Conservation (phyloP, 2,329 filamentous ascomycete genomes). For the Aspergillus intermedius region DNA sequence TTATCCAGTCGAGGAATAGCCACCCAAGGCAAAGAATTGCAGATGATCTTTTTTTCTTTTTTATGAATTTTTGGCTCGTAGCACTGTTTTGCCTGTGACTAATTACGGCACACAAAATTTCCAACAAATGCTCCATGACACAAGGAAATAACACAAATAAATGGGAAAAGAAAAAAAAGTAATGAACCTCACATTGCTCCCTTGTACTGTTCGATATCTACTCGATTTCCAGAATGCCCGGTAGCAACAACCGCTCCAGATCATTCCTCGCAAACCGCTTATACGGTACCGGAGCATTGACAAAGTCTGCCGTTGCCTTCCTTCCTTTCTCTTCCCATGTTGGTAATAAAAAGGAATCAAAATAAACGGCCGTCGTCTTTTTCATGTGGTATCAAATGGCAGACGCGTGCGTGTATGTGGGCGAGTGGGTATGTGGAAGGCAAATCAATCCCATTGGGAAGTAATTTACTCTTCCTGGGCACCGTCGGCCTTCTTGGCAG, state of each 20-base stretch:
- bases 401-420: conserved; percentile 7
- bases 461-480: conserved; percentile 24
- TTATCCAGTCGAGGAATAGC: too few species aligned
- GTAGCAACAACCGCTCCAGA: background rate
- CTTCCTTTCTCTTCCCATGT: background rate
- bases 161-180: background rate
- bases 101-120: conserved; percentile 12
- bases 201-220: conserved; percentile 1
- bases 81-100: conserved; percentile 1
- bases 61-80: conserved; percentile 1
- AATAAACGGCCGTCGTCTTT: conserved; percentile 6
- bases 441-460: background rate
- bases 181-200: conserved; percentile 1
- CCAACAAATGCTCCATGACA: background rate
- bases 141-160: background rate
- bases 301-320: background rate
- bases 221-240: background rate
- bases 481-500: conserved; percentile 38
- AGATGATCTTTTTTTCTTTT: background rate
- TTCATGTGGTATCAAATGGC: conserved; percentile 9
- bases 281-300: background rate
- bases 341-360: conserved; percentile 4
- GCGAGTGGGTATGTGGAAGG: background rate
- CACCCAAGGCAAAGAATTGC: background rate
- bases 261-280: background rate